Conservation (phyloP, 495 filamentous ascomycete species). For the Penicillium angulare region DNA sequence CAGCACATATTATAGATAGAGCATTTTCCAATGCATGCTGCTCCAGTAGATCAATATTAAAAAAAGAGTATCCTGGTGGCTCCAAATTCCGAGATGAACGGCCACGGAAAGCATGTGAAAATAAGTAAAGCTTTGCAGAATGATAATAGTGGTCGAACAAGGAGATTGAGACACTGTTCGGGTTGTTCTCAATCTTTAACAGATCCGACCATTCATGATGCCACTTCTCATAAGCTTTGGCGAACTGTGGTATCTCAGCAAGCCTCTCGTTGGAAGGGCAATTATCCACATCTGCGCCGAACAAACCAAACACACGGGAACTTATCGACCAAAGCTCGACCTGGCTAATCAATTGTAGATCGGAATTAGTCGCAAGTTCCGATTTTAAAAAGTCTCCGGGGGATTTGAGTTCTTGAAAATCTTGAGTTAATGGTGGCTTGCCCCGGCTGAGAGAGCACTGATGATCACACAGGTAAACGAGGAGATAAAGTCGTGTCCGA, state of each 20-base stretch:
- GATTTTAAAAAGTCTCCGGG: constrained; percentile 23
- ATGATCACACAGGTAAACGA: constrained; percentile 40
- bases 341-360: constrained; percentile 35
- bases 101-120: constrained; percentile 36
- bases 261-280: constrained; percentile 20
- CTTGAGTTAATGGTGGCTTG: constrained; percentile 36
- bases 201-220: too few relatives aligned
- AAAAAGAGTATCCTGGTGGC: too few relatives aligned
- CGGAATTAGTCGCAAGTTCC: constrained; percentile 31
- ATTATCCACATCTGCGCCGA: constrained; percentile 38
- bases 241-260: constrained; percentile 25
- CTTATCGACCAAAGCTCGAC: constrained; percentile 34
- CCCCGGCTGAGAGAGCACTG: constrained; percentile 36
- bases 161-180: too few relatives aligned
- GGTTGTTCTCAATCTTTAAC: too few relatives aligned
- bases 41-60: too few relatives aligned
- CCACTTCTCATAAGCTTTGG: constrained; percentile 31
- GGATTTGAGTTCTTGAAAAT: constrained; percentile 23
- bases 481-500: constrained; percentile 31
- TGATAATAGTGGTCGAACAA: too few relatives aligned
- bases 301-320: constrained; percentile 35
- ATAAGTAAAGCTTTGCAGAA: constrained; percentile 37
- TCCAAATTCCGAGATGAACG: constrained; percentile 25
- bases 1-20: too few relatives aligned
- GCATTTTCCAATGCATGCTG: too few relatives aligned